Base-by-base conservation (phyloP, 148 eudicot species). In the Rhododendron mucronatum region DNA sequence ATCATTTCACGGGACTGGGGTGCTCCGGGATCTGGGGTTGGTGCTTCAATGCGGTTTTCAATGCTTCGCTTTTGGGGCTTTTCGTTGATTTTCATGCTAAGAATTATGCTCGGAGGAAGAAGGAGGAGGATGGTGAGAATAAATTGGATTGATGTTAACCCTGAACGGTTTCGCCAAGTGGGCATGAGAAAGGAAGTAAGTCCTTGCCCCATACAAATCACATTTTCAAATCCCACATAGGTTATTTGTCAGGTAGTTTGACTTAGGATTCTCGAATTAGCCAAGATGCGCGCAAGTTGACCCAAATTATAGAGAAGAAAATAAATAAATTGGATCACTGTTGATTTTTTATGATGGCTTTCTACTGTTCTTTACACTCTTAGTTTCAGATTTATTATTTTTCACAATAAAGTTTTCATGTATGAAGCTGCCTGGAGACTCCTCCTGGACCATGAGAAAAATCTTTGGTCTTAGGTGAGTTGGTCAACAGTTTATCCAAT, bases 41-140 rank as follows among this genome's bases (percentile, higher is more conserved):
- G 98, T 93, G 97, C 86, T 93, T 96, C 57, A 95, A 95, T 82
- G 96, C 95, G 12, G 91, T 86, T 28, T 96, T 96, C 80, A 95
- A 95, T 37, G 94, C 89, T 11, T 96, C 99, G 26, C 94, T 96
- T 87, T 82, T 96, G 91, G 92, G 89, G n/a, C 91, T 96, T 84
- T 96, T 96, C 85, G 45, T 92, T 71, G 89, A 95, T 85, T 96
- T 96, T 84, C 99, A 96, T 92, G 65, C 86, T 44, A 92, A 90
- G 89, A 96, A 93, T 84, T 96, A 96, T 81, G 92, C 85, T 21
- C 83, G 84, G 55, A 90, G 76, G 81, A 90, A 88, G 80, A 90
- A 85, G 85, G 20, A 61, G 82, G 47, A 74, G 48, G 75, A 21
- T 8, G 86, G 4, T 16, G 55, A 44, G 11, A 86, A 83, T 50